Evolutionary conservation across 306 rosid genomes (phyloP), one percentile per base, ranked within the genome.

Genomic region (Heteromeles arbutifolia): DNA sequence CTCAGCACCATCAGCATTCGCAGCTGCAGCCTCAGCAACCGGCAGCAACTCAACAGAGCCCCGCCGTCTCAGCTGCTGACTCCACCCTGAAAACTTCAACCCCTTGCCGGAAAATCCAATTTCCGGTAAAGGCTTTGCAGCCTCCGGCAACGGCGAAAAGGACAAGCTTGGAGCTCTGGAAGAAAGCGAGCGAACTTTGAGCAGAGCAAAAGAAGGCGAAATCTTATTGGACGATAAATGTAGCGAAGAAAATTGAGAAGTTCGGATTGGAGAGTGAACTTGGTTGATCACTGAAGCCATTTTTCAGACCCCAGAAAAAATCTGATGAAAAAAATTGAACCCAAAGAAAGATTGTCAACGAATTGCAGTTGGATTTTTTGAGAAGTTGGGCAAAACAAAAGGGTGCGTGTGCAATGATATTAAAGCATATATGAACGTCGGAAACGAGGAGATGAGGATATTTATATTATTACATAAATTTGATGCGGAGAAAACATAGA

Each of bases 221-320:
- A 74, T 69, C 76, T 75, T 86, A 56, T 19, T 70, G 39, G 84
- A 56, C 28, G 75, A 52, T 57, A 79, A 64, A 62, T 58, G 83
- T 2, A 86, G 72, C 4, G 87, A 79, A 58, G 89, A 74, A 37
- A 86, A 17, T 59, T 77, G 82, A 67, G 72, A 73, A 57, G 77
- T 61, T 4, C 64, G 80, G 67, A 81, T 48, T 72, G 87, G 86
- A 19, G 81, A 62, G 11, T 80, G 88, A 74, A 88, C 74, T n/a
- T 85, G 71, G 82, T 24, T 83, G 74, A 71, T 84, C 21, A 66
- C 61, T 54, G 79, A 88, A 78, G 85, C 85, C 96, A 88, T 90
- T 75, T 45, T 72, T 61, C 67, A 63, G 59, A 74, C 39, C 29
- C 61, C 37, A 2, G 24, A 32, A 31, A 34, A 72, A 13, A 9